Percentiles rank a stretch among this genome's conserved stretches.
These are phyloP conservation scores for Trypanosoma conorhini DNA, from an alignment of 208 protist species.

Conservation along the genomic window DNA sequence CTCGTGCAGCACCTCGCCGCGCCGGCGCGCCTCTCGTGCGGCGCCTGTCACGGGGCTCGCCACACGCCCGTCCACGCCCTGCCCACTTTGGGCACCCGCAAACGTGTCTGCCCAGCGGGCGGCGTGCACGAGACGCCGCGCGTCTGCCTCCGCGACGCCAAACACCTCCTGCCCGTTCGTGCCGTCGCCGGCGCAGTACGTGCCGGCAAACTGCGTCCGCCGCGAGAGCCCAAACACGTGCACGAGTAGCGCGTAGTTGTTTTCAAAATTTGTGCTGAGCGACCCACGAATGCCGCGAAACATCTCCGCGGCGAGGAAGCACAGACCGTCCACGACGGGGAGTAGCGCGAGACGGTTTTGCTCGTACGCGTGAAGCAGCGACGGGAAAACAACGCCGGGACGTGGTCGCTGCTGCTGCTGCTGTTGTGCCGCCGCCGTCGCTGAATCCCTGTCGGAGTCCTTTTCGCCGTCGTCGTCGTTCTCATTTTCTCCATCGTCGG, in stretches of 20 bases:
- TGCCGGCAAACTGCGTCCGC: constrained; percentile 1
- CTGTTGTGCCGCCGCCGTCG: no score
- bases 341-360: constrained; percentile 42
- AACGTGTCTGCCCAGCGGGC: constrained; percentile 18
- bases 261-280: constrained; percentile 80
- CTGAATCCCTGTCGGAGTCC: background rate
- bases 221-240: constrained; percentile 34
- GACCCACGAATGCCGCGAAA: constrained; percentile 82
- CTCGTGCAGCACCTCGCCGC: constrained; percentile 23
- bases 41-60: background rate
- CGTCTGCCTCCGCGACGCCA: constrained; percentile 20
- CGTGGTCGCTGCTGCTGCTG: background rate
- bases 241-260: constrained; percentile 54
- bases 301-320: constrained; percentile 66
- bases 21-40: background rate
- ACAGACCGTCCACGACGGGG: constrained; percentile 69
- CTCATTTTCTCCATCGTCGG: constrained; percentile 18
- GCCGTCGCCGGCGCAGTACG: background rate
- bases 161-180: constrained; percentile 17
- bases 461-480: constrained; percentile 16
- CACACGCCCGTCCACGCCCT: background rate
- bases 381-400: background rate
- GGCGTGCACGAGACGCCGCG: constrained; percentile 5
- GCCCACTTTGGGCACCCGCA: background rate
- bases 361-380: constrained; percentile 41